Evolutionary conservation across 208 protist species (phyloP), one percentile per base, ranked within the genome.

Genomic region (Porcisia deanei): DNA sequence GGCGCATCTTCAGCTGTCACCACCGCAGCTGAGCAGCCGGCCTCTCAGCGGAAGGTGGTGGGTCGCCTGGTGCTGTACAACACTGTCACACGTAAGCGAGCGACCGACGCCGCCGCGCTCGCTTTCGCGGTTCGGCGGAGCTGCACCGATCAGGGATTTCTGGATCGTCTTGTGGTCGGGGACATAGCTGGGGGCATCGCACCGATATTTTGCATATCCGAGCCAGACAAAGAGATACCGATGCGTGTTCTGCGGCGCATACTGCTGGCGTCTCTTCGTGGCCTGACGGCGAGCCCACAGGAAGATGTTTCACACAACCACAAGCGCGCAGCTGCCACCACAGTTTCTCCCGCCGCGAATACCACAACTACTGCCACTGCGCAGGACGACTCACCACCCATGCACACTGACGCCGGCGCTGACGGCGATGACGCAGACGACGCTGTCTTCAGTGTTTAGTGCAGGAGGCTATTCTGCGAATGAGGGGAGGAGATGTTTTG

Each of bases 91-190:
- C 77, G 69, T 10, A 71, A 73, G 41, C 67, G 71, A 34, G 91
- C 93, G 25, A 94, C 89, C 2, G 87, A 94, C 52, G 82, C 83
- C 43, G 88, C 88, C 25, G 84, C 85, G 75, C 79, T 95, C 52
- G 81, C 84, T 2, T 92, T 84, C 72, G 89, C 89, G 4, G 73
- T 97, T 22, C 93, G 91, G 10, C 88, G 82, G 65, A 94, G 86
- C 80, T 93, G 90, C 79, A 47, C 85, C 12, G 64, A 91, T 65
- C 57, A 64, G 20, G 41, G 66, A 1, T 96, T 94, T 68, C 86
- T 85, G n/a, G 7, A 65, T n/a, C 76, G 53, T 1, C 85, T 91
- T 1, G 43, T 91, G 52, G 47, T 55, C 41, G 87, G 80, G 30
- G 52, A 67, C 61, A 65, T 68, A 22, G 54, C 71, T 22, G 30